Evolutionary conservation across 495 filamentous ascomycete species (phyloP).

Genomic region (Podospora australis): DNA sequence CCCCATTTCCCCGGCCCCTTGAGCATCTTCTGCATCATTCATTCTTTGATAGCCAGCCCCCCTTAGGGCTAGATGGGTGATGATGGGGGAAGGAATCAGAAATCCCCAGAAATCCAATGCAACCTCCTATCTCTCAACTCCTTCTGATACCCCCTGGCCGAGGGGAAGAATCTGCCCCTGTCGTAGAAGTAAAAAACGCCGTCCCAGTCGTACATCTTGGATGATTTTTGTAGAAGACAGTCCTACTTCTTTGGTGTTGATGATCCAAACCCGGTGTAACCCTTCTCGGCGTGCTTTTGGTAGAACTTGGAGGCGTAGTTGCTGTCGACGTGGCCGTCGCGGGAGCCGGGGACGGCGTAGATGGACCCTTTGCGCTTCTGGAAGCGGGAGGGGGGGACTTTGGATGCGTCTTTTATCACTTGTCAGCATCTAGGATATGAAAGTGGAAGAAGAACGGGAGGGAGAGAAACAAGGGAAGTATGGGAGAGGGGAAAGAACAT

Average conservation of each 20-base stretch:
- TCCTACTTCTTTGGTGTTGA: background rate
- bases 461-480: background rate
- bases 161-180: too few species aligned
- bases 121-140: too few species aligned
- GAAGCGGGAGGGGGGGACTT: slow-evolving; percentile 55
- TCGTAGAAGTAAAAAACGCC: too few species aligned
- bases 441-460: background rate
- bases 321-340: slow-evolving; percentile 51
- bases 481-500: slow-evolving; percentile 15
- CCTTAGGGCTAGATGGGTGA: too few species aligned
- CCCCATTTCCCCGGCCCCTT: too few species aligned
- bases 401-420: slow-evolving; percentile 45
- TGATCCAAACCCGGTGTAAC: slow-evolving; percentile 3
- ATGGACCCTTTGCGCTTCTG: slow-evolving; percentile 59
- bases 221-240: too few species aligned
- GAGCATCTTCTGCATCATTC: too few species aligned
- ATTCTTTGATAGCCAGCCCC: too few species aligned
- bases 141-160: too few species aligned
- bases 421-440: background rate
- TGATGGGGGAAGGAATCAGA: too few species aligned
- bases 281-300: slow-evolving; percentile 34
- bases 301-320: slow-evolving; percentile 40
- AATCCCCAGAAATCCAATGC: too few species aligned
- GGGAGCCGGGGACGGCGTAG: slow-evolving; percentile 50
- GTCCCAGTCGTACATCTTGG: too few species aligned